These are phyloP conservation scores for Salix brachista DNA, from an alignment of 345 rosid genomes.

Conservation along the genomic window DNA sequence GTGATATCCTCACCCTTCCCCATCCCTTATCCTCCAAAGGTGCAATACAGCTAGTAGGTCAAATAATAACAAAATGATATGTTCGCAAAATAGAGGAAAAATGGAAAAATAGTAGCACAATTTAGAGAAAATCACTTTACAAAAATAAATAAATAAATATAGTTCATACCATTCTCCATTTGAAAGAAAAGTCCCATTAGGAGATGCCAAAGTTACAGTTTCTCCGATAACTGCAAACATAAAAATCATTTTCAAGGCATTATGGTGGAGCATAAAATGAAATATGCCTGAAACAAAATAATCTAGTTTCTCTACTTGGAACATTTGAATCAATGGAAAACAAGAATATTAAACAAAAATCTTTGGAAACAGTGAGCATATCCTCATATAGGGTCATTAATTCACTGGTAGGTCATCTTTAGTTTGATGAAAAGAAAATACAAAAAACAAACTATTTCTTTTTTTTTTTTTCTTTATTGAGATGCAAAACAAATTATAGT, in stretches of 20 bases:
- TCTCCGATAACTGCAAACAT: constrained; percentile 82
- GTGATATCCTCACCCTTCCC: no score
- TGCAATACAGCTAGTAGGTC: no score
- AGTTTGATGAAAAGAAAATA: background rate
- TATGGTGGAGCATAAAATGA: background rate
- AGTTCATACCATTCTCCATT: constrained; percentile 90
- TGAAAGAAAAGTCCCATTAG: constrained; percentile 61
- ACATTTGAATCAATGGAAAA: background rate
- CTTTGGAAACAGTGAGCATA: background rate
- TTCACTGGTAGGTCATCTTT: background rate
- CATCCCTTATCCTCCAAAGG: no score
- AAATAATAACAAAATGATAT: no score
- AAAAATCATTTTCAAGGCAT: constrained; percentile 15
- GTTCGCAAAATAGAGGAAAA: background rate
- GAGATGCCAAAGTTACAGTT: constrained; percentile 73
- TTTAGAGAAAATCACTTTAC: background rate
- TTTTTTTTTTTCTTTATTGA: no score
- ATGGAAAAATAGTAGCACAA: background rate
- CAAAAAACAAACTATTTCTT: background rate
- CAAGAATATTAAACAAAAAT: background rate
- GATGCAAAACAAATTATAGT: background rate
- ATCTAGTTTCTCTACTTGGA: background rate
- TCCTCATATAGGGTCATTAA: no score
- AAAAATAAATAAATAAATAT: background rate
- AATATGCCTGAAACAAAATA: background rate